Conservation (phyloP, 2,329 filamentous ascomycete species). For the Sclerotinia minor region DNA sequence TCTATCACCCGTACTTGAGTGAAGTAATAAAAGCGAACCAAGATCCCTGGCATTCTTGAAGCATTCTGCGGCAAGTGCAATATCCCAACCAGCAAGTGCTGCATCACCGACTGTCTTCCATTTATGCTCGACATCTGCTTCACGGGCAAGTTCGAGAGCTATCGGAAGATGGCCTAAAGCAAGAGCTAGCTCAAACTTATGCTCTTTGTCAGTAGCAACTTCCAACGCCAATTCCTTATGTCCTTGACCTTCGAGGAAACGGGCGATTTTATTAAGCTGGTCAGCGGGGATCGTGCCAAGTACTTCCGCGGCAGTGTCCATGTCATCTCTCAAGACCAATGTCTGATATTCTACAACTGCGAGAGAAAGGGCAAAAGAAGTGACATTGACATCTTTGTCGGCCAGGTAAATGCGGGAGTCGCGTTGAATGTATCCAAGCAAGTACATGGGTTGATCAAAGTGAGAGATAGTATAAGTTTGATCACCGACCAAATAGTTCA, state of each 20-base stretch:
- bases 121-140: constrained; percentile 89
- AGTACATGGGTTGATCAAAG: constrained; percentile 93
- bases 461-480: constrained; percentile 97
- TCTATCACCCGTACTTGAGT: constrained; percentile 80
- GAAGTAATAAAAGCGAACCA: constrained; percentile 82
- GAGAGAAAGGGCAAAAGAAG: constrained; percentile 87
- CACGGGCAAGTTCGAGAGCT: constrained; percentile 78
- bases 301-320: constrained; percentile 86
- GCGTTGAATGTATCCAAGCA: constrained; percentile 90
- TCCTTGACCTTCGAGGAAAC: constrained; percentile 95
- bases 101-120: constrained; percentile 98
- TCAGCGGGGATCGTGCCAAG: constrained; percentile 82
- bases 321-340: constrained; percentile 86
- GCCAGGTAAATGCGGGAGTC: constrained; percentile 94
- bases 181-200: constrained; percentile 92
- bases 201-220: constrained; percentile 90
- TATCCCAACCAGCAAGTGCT: constrained; percentile 81
- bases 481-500: constrained; percentile 97
- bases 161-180: constrained; percentile 80
- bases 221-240: constrained; percentile 95
- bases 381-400: constrained; percentile 92
- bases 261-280: constrained; percentile 96
- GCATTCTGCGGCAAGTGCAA: constrained; percentile 86
- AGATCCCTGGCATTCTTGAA: constrained; percentile 89
- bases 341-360: constrained; percentile 97